Percentiles rank a stretch among this genome's conserved stretches.
Evolutionary conservation across 2,329 filamentous ascomycete species (phyloP).

Genomic region (Aureobasidium melanogenum): DNA sequence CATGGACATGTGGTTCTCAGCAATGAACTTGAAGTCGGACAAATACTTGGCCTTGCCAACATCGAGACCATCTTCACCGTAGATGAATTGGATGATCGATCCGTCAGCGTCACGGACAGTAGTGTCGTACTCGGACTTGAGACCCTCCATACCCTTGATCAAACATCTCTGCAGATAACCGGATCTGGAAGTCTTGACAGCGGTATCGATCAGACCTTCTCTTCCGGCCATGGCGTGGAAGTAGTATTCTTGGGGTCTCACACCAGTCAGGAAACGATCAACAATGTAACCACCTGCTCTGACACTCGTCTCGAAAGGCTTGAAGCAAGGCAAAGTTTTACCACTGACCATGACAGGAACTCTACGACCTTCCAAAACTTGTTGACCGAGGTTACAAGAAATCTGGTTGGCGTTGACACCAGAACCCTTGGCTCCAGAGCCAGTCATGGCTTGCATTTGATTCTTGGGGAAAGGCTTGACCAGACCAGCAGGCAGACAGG

Average conservation of each 20-base stretch:
- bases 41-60: constrained; percentile 91
- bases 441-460: constrained; percentile 99
- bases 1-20: constrained; percentile 76
- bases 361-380: constrained; percentile 87
- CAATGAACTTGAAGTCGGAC: constrained; percentile 79
- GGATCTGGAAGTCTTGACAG: constrained; percentile 94
- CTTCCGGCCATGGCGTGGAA: constrained; percentile 99
- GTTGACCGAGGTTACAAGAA: constrained; percentile 93
- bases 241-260: constrained; percentile 95
- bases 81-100: constrained; percentile 86
- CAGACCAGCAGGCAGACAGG: constrained; percentile 72
- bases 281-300: constrained; percentile 89
- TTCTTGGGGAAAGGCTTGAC: constrained; percentile 92
- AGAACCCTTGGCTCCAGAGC: constrained; percentile 88
- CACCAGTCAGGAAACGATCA: constrained; percentile 94
- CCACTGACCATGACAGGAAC: constrained; percentile 97
- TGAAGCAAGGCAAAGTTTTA: constrained; percentile 91
- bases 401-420: constrained; percentile 94
- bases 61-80: constrained; percentile 92
- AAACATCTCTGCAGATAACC: constrained; percentile 94
- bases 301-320: constrained; percentile 79
- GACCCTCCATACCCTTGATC: constrained; percentile 96
- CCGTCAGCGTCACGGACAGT: constrained; percentile 93
- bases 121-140: constrained; percentile 85
- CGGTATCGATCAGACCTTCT: constrained; percentile 97